These are phyloP conservation scores for Puccinia novopanici DNA, from an alignment of 1,284 basidiomycete genomes.

Conservation along the genomic window DNA sequence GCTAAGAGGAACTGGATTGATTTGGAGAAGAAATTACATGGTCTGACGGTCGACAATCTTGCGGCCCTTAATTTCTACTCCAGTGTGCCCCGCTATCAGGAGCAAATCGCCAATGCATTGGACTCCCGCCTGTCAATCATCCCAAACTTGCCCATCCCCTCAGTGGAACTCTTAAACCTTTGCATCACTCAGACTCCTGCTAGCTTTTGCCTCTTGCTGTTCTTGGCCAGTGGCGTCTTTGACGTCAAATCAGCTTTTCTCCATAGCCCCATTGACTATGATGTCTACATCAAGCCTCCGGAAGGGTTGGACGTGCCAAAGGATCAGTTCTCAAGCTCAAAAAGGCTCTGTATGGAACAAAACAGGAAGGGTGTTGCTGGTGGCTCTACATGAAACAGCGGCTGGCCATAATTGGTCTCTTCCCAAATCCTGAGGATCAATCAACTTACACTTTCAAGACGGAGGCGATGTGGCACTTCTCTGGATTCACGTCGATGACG, in stretches of 20 bases:
- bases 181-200: neutral
- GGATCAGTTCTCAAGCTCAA: neutral
- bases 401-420: neutral
- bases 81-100: neutral
- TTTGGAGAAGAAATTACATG: neutral
- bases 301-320: neutral
- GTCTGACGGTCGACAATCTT: neutral
- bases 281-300: neutral
- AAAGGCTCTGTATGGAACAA: conserved; percentile 27
- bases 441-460: neutral
- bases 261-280: neutral
- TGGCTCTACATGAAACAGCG: neutral
- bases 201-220: no score
- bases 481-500: conserved; percentile 34
- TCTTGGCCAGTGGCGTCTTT: conserved; percentile 14
- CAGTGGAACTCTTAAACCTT: neutral
- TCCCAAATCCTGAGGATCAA: neutral
- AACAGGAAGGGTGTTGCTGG: conserved; percentile 25
- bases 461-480: neutral
- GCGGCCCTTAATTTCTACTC: neutral
- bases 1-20: neutral
- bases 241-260: conserved; percentile 17
- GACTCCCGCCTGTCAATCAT: neutral
- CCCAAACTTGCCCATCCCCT: neutral
- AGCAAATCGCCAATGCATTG: neutral